Base-by-base conservation (phyloP, 1,284 basidiomycete species). In the Ustilago esculenta region DNA sequence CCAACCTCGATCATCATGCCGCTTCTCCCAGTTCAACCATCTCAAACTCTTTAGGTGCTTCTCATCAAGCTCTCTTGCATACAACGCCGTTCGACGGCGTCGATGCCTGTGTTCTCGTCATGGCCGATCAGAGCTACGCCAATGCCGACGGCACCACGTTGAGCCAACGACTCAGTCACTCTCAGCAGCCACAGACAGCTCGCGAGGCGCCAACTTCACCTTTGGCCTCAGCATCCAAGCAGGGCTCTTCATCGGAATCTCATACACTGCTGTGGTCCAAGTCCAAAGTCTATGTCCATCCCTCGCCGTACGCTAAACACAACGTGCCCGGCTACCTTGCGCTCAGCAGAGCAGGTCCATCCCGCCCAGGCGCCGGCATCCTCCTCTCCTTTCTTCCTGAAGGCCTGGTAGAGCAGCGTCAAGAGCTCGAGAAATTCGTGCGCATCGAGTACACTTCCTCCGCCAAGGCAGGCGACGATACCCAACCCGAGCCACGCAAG, bases 301-400 rank as follows among this genome's bases (percentile, higher is more conserved):
- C 95, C 0, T 95, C 93, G 0, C 89, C 91, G 2, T 94, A 94
- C 80, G 86, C 90, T 3, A 87, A 90, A 73, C 94, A 97, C 83
- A 96, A 98, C 82, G 91, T 97, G 25, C 88, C 92, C 4, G 95
- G 95, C 4, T 96, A 94, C 81, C 64, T 77, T 27, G 70, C 75
- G 11, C 65, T 76, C 37, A 55, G 60, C 5, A 45, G 59, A 15
- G 49, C 56, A 23, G 60, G 65, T 1, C 46, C 60, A 0, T 25
- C 51, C 17, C 39, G 23, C 2, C 63, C 68, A 12, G 49, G 68
- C 1, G 57, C 59, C 37, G 56, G 54, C 21, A 47, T 72, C n/a
- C 47, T 71, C n/a, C 56, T 75, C 30, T 67, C 60, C 18, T 71
- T 71, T 41, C 35, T 72, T 8, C 92, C 92, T 25, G 92, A 94